Base-by-base conservation (phyloP, 2,329 filamentous ascomycete genomes). In the Exophiala dermatitidis region DNA sequence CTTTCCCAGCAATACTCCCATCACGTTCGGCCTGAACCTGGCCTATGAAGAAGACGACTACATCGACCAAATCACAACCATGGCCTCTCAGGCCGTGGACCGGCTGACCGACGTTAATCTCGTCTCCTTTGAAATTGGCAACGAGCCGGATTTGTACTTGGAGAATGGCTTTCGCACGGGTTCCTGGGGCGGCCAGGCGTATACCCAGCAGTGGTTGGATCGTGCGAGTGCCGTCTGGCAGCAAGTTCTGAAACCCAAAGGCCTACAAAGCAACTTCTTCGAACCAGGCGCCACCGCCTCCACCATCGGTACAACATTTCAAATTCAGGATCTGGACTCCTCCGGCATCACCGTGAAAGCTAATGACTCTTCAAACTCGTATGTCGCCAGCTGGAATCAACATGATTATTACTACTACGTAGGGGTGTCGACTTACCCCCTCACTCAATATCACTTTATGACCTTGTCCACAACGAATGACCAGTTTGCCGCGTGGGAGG, bases 321-420 rank as follows among this genome's bases (percentile, higher is more conserved):
- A 72, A 53, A 74, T 77, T 52, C 46, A 64, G 3, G 65, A 72
- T 52, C 64, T 78, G 40, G 64, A 70, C 32, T 46, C 64, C 43
- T 65, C 69, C 50, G 72, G 71, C 33, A 72, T 77, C 53, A 65
- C 67, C 42, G 60, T 64, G 5, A 58, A 63, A 8, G 64, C 65
- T 26, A 69, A 72, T 36, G 69, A 68, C 42, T 65, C 67, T 32
- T 63, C 65, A 34, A 33, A 58, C 28, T 44, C 50, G 12, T 72
- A 68, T 57, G 63, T 75, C 53, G 62, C 71, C 10, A 67, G 65
- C 30, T 78, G 74, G 75, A 78, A 77, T 57, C 75, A 78, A 65
- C 76, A 78, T 63, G 73, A 78, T 62, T 78, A 78, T 65, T 77
- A 73, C 61, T 77, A 77, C 60, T 77, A 75, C 62, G 71, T 78